Evolutionary conservation across 2,329 filamentous ascomycete genomes (phyloP).

Genomic region (Aspergillus novoparasiticus): DNA sequence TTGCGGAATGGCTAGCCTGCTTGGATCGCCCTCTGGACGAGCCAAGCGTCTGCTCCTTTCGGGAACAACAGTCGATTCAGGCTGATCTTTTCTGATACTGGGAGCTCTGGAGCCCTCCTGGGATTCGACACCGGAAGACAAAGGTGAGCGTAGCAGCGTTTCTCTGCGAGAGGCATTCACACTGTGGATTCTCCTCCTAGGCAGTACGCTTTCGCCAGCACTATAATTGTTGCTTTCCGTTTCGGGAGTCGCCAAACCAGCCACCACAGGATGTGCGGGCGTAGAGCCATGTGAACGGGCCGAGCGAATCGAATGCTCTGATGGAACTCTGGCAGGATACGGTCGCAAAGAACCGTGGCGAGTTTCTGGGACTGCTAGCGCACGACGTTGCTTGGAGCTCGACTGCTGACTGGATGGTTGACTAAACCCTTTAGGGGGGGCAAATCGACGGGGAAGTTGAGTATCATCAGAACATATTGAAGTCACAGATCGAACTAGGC

Average conservation of each 20-base stretch:
- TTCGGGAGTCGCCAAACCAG: slow-evolving; percentile 45
- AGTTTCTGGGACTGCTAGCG: slow-evolving; percentile 57
- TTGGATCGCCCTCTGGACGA: slow-evolving; percentile 14
- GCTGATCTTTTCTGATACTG: slow-evolving; percentile 22
- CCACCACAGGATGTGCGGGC: slow-evolving; percentile 30
- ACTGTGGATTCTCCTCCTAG: slow-evolving; percentile 37
- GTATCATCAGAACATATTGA: slow-evolving; percentile 46
- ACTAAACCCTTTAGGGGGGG: slow-evolving; percentile 24
- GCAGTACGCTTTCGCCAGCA: slow-evolving; percentile 27
- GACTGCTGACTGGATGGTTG: slow-evolving; percentile 27
- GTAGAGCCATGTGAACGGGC: slow-evolving; percentile 33
- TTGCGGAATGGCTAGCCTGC: slow-evolving; percentile 16
- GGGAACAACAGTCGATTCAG: slow-evolving; percentile 14
- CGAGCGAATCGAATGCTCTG: slow-evolving; percentile 54
- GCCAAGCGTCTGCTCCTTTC: slow-evolving; percentile 22
- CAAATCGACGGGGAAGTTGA: slow-evolving; percentile 30
- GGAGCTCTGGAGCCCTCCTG: slow-evolving; percentile 20
- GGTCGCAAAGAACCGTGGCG: slow-evolving; percentile 47
- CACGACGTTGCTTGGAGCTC: slow-evolving; percentile 47
- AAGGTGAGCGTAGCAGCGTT: slow-evolving; percentile 33
- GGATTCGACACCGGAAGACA: slow-evolving; percentile 35
- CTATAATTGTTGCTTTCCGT: slow-evolving; percentile 38
- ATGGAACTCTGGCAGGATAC: slow-evolving; percentile 41
- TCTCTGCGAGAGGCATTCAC: slow-evolving; percentile 36
- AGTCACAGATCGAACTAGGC: slow-evolving; percentile 49